Evolutionary conservation across 805 yeast species (phyloP).

Genomic region (Cyberlindnera lachancei): DNA sequence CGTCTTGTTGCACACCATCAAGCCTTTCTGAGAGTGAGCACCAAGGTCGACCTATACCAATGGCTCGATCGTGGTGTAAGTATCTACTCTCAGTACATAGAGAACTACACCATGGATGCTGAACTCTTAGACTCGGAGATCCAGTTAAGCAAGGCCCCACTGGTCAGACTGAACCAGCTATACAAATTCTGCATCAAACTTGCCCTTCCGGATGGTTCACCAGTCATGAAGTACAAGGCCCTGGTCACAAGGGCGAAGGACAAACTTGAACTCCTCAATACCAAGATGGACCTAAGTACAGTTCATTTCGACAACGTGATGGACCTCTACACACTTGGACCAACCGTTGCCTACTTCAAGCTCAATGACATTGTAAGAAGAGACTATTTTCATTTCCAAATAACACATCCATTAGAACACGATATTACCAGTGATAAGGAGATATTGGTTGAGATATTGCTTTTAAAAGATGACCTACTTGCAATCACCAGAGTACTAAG

Average conservation of each 20-base stretch:
- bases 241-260: conserved; percentile 14
- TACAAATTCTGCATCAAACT: conserved; percentile 3
- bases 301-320: conserved; percentile 13
- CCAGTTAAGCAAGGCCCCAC: conserved; percentile 10
- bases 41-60: not conserved
- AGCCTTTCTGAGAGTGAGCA: conserved; percentile 1
- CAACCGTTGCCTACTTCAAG: conserved; percentile 15
- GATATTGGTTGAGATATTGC: conserved; percentile 15
- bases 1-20: conserved; percentile 14
- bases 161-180: conserved; percentile 10
- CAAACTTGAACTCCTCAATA: conserved; percentile 16
- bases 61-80: conserved; percentile 10
- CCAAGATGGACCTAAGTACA: conserved; percentile 13
- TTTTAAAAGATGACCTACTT: conserved; percentile 10
- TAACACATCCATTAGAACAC: conserved; percentile 6
- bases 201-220: not conserved
- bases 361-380: conserved; percentile 14
- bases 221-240: conserved; percentile 2
- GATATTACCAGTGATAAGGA: conserved; percentile 1
- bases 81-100: conserved; percentile 9
- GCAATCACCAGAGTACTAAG: conserved; percentile 18
- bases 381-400: conserved; percentile 19
- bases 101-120: conserved; percentile 3
- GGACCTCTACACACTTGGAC: conserved; percentile 5
- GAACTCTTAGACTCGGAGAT: conserved; percentile 9